Conservation (phyloP, 345 rosid species). For the Linum lewisii region DNA sequence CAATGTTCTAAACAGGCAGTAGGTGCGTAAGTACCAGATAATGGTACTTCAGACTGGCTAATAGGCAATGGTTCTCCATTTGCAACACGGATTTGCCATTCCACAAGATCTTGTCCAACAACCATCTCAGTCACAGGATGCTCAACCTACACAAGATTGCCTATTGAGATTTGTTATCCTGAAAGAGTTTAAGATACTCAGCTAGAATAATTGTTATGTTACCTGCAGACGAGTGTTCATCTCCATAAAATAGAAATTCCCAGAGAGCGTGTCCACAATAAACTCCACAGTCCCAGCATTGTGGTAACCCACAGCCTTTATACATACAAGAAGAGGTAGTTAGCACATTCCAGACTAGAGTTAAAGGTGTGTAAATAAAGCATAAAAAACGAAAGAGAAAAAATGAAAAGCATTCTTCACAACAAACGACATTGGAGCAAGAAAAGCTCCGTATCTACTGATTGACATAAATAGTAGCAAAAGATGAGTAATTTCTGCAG, state of each 20-base stretch:
- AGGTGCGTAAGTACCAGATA: slow-evolving; percentile 39
- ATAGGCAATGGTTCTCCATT: slow-evolving; percentile 83
- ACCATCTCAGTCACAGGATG: slow-evolving; percentile 99
- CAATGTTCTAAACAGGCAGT: too few species aligned
- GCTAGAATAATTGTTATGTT: slow-evolving; percentile 9
- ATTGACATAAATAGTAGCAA: neutral
- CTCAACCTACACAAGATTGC: slow-evolving; percentile 54
- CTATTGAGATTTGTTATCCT: slow-evolving; percentile 9
- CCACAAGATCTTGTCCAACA: slow-evolving; percentile 91
- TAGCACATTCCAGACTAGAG: slow-evolving; percentile 12
- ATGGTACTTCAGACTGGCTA: slow-evolving; percentile 62
- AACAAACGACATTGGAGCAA: neutral
- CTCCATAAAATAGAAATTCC: slow-evolving; percentile 86
- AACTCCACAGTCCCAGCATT: slow-evolving; percentile 98
- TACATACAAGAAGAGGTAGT: slow-evolving; percentile 26
- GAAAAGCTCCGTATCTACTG: neutral
- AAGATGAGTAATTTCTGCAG: neutral
- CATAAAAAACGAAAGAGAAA: neutral
- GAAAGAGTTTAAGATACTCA: slow-evolving; percentile 6
- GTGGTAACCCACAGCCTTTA: slow-evolving; percentile 90
- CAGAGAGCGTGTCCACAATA: slow-evolving; percentile 69
- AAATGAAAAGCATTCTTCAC: neutral
- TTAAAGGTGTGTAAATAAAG: neutral
- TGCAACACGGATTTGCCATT: slow-evolving; percentile 91
- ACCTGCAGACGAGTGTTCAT: slow-evolving; percentile 99